A percentile compares a stretch with the other conserved stretches of the same genome.
phyloP scores from a whole-genome alignment of 306 rosid genomes.

The Prinsepia uniflora region DNA sequence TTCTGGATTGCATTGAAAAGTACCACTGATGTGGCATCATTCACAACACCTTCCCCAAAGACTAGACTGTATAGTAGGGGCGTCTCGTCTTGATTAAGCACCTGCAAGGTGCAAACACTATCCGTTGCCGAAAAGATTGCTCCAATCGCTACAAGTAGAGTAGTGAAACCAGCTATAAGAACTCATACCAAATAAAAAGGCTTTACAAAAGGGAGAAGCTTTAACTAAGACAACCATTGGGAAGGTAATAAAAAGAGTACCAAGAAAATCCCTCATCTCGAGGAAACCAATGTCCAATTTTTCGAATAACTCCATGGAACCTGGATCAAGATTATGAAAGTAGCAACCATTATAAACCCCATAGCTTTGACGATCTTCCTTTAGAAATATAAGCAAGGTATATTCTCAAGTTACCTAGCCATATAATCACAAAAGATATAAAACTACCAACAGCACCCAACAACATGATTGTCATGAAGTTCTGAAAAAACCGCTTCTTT shows the following conservation, averaged over 20 bases:
- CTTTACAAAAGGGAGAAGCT: not conserved
- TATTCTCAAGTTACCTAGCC: constrained; percentile 42
- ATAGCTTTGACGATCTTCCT: not conserved
- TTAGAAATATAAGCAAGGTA: not conserved
- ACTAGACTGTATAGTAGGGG: constrained; percentile 64
- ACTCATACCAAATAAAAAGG: not conserved
- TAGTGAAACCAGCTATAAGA: constrained; percentile 11
- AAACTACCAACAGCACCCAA: constrained; percentile 60
- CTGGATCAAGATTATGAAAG: constrained; percentile 37
- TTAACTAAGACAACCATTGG: not conserved
- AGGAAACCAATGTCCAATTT: constrained; percentile 45
- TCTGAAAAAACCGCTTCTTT: constrained; percentile 63
- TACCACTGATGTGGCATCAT: constrained; percentile 69
- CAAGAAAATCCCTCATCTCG: constrained; percentile 52
- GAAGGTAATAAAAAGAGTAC: constrained; percentile 32
- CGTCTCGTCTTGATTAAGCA: constrained; percentile 69
- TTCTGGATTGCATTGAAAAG: constrained; percentile 63
- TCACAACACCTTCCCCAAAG: constrained; percentile 72
- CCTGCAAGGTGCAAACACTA: constrained; percentile 65
- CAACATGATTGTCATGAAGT: constrained; percentile 48
- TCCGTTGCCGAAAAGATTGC: constrained; percentile 69
- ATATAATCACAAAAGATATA: constrained; percentile 49
- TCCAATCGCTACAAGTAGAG: constrained; percentile 51
- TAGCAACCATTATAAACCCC: constrained; percentile 20
- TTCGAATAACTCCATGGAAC: constrained; percentile 43